Evolutionary conservation across 2,329 filamentous ascomycete genomes (phyloP).

Genomic region (Colletotrichum aenigma): DNA sequence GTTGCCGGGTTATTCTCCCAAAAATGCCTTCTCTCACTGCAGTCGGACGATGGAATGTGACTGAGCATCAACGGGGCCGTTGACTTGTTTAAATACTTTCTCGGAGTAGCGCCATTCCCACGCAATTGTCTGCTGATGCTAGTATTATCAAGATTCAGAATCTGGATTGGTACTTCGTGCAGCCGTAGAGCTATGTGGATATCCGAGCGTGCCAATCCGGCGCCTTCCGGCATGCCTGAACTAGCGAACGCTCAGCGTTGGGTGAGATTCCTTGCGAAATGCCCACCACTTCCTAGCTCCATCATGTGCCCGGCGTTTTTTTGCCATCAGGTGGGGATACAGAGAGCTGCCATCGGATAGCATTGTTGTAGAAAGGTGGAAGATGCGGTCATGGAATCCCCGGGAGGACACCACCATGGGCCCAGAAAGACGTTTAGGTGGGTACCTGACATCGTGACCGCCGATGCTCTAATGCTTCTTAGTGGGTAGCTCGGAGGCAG

Average conservation of each 20-base stretch:
- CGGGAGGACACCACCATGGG: not conserved
- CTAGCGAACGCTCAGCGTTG: not conserved
- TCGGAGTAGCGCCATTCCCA: not conserved
- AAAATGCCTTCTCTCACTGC: not conserved
- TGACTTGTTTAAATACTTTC: not conserved
- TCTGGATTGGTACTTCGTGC: not conserved
- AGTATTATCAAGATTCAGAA: not conserved
- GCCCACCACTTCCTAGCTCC: not conserved
- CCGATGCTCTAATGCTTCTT: not conserved
- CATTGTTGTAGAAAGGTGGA: not conserved
- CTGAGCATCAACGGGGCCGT: not conserved
- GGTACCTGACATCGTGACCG: not conserved
- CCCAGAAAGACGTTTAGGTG: not conserved
- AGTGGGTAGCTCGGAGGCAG: not conserved
- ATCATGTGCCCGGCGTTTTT: not conserved
- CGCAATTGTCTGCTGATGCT: not conserved
- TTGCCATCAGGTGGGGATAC: not conserved
- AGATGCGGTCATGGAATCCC: constrained; percentile 3
- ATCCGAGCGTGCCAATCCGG: not conserved
- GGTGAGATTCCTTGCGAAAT: not conserved
- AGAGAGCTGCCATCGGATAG: not conserved
- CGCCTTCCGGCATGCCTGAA: not conserved
- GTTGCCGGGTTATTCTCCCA: no score
- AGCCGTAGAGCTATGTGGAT: not conserved
- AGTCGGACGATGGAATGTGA: not conserved